These are phyloP conservation scores for Deinandra increscens DNA, from an alignment of 129 eudicot species.

Conservation along the genomic window DNA sequence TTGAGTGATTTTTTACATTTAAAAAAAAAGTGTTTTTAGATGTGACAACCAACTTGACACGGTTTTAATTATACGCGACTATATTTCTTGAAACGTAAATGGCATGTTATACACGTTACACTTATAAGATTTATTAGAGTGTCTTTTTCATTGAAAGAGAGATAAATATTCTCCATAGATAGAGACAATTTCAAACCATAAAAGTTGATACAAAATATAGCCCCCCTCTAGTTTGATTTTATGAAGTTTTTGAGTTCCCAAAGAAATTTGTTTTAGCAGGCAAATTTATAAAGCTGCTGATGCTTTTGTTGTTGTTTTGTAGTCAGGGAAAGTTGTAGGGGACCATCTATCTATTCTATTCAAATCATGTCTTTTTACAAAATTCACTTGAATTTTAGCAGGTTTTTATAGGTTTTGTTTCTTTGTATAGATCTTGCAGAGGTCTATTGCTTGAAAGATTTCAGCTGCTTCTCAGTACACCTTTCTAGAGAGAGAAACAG, in stretches of 20 bases:
- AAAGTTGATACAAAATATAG: slow-evolving; percentile 55
- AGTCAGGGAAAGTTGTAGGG: slow-evolving; percentile 68
- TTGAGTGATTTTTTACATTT: no score
- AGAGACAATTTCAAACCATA: slow-evolving; percentile 53
- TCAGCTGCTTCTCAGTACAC: slow-evolving; percentile 48
- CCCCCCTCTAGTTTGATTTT: slow-evolving; percentile 37
- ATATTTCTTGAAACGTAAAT: not conserved
- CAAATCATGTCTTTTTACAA: slow-evolving; percentile 54
- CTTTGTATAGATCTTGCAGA: slow-evolving; percentile 53
- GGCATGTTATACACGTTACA: not conserved
- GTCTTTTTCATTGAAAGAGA: slow-evolving; percentile 21
- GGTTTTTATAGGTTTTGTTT: slow-evolving; percentile 41
- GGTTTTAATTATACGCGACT: no score
- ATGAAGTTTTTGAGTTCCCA: slow-evolving; percentile 67
- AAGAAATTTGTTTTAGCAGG: slow-evolving; percentile 60
- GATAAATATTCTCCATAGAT: slow-evolving; percentile 21
- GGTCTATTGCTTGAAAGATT: slow-evolving; percentile 54
- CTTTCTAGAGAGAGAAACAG: slow-evolving; percentile 30
- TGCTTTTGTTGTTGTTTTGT: slow-evolving; percentile 70
- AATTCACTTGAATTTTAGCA: slow-evolving; percentile 54
- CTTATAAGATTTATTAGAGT: not conserved
- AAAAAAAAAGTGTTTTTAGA: no score
- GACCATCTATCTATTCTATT: slow-evolving; percentile 55
- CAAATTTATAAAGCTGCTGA: slow-evolving; percentile 54
- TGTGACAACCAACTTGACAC: no score